These are phyloP conservation scores for Phytophthora brassicae DNA, from an alignment of 352 stramenopile species.

Conservation along the genomic window DNA sequence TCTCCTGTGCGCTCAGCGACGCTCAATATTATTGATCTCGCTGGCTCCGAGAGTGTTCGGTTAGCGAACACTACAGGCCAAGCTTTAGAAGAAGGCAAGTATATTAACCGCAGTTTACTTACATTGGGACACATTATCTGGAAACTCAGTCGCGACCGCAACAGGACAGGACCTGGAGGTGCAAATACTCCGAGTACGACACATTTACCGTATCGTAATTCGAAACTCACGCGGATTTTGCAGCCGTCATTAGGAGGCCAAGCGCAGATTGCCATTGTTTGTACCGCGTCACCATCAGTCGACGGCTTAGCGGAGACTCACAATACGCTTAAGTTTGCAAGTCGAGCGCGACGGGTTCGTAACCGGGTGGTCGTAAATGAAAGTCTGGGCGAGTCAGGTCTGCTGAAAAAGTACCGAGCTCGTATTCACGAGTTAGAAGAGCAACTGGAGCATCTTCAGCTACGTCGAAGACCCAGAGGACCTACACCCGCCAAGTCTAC, in stretches of 20 bases:
- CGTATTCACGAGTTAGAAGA: slow-evolving; percentile 67
- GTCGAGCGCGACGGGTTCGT: slow-evolving; percentile 91
- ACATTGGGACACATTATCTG: slow-evolving; percentile 94
- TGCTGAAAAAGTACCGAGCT: slow-evolving; percentile 69
- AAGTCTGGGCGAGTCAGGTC: slow-evolving; percentile 58
- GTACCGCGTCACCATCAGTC: slow-evolving; percentile 93
- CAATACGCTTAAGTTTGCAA: slow-evolving; percentile 96
- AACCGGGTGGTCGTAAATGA: slow-evolving; percentile 92
- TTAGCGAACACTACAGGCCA: slow-evolving; percentile 78
- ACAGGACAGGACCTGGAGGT: slow-evolving; percentile 23
- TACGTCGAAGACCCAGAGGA: slow-evolving; percentile 35
- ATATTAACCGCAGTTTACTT: slow-evolving; percentile 91
- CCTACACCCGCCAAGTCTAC: slow-evolving; percentile 27
- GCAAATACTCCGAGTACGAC: slow-evolving; percentile 18
- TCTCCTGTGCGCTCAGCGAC: slow-evolving; percentile 69
- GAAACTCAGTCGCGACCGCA: slow-evolving; percentile 81
- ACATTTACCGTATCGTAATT: slow-evolving; percentile 97
- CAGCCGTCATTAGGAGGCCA: slow-evolving; percentile 96
- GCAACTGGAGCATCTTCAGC: slow-evolving; percentile 61
- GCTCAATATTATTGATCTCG: slow-evolving; percentile 91
- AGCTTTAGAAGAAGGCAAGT: slow-evolving; percentile 81
- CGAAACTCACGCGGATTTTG: slow-evolving; percentile 97
- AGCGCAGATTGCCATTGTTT: slow-evolving; percentile 96
- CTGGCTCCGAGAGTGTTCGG: slow-evolving; percentile 86
- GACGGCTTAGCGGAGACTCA: slow-evolving; percentile 94